Evolutionary conservation across 2,329 filamentous ascomycete genomes (phyloP).

Genomic region (Penicillium freii): DNA sequence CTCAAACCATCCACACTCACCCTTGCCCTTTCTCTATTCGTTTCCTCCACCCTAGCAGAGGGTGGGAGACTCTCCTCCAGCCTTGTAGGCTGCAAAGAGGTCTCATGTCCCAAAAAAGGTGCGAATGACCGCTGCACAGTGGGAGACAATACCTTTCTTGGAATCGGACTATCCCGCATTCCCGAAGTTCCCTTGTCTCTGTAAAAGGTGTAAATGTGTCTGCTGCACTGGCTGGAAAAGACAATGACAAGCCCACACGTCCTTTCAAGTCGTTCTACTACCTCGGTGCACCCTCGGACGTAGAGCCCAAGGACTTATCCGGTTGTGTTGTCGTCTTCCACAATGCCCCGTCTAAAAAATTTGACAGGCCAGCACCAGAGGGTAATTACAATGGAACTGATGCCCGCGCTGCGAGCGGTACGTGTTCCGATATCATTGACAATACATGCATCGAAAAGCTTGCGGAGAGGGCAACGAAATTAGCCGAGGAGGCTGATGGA

Average conservation of each 20-base stretch:
- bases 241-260: not conserved
- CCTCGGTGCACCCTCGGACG: not conserved
- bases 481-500: not conserved
- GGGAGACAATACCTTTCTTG: not conserved
- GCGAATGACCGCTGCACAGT: not conserved
- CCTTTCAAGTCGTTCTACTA: not conserved
- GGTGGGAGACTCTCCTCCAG: not conserved
- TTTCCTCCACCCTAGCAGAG: not conserved
- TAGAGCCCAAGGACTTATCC: not conserved
- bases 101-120: not conserved
- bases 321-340: not conserved
- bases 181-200: not conserved
- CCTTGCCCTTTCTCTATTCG: not conserved
- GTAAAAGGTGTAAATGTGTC: slow-evolving; percentile 1
- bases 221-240: not conserved
- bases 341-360: not conserved
- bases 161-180: not conserved
- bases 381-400: not conserved
- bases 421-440: not conserved
- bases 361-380: not conserved
- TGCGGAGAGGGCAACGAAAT: not conserved
- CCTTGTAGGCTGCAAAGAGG: not conserved
- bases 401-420: not conserved
- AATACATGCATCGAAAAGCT: not conserved
- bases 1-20: not conserved